Evolutionary conservation across 352 stramenopile genomes (phyloP), one percentile per base, ranked within the genome.

Genomic region (Globisporangium paddicum): DNA sequence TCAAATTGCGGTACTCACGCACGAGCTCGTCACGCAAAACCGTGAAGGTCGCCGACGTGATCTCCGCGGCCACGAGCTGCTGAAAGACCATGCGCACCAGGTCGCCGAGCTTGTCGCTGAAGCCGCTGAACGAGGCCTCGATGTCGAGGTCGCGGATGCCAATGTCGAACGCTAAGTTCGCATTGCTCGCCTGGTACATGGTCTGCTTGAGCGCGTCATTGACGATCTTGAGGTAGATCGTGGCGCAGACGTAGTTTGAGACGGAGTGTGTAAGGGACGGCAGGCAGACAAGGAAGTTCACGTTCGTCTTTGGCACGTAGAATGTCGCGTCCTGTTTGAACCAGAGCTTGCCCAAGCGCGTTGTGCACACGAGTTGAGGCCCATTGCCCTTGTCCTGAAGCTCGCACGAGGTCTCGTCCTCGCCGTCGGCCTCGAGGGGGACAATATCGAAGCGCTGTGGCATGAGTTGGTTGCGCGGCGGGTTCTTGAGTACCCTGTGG

Each of bases 261-360:
- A 84, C 68, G n/a, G 44, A 74, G 26, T 42, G 34, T 1, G 72
- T 86, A 47, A 87, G 58, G 13, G 67, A 69, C 13, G 82, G 79
- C 1, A 92, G 60, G 21, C 65, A 79, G 11, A 93, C 25, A 9
- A 90, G 64, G 35, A 91, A 86, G 46, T 73, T 84, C 25, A 85
- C 78, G 47, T 86, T 86, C 28, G 73, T 77, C 58, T 84, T 85
- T 34, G 86, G 86, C n/a, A 80, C 69, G 28, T 69, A 60, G 58
- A 95, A 95, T 23, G 54, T 73, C 21, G 57, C 41, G 40, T 91
- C 83, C 6, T 71, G 82, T 25, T 90, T 87, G 73, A 82, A 93
- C 79, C 85, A 94, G 26, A 93, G 69, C 58, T 88, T 80, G 52
- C 68, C 83, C 55, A 68, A 67, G 9, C 21, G 35, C 2, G 71